Evolutionary conservation across 2,329 filamentous ascomycete genomes (phyloP), one percentile per base, ranked within the genome.

Genomic region (Capronia epimyces): DNA sequence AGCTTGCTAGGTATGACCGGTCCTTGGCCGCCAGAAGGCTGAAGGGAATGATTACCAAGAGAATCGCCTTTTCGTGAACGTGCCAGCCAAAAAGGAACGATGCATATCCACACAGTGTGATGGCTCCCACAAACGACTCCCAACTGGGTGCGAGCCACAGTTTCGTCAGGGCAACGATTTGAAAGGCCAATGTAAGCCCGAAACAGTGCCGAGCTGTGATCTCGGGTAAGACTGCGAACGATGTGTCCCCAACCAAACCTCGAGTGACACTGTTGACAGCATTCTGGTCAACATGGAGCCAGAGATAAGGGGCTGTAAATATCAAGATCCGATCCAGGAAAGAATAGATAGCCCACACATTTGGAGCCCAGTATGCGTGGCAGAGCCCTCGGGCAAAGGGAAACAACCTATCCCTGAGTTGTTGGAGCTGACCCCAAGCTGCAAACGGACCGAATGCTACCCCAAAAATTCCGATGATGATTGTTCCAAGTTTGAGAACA

Each of bases 31-130:
- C 90, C 53, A 97, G 84, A 55, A 98, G 78, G 61, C 87, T 94
- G 74, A 97, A 97, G 0, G 93, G 93, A 43, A 97, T 87, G 59
- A 98, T 89, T 64, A 97, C 86, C 16, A 97, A 80, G 18, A 98
- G 78, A 50, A 98, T 87, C 1, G 93, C 93, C 70, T 98, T 98
- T 66, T 98, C 93, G 63, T 98, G 93, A 7, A 98, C 93, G 65
- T 98, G 93, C 89, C 91, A 98, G 50, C 93, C 91, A 62, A 97
- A 97, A 8, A 98, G 77, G 71, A 98, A 98, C 0, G 91, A 96
- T 0, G 91, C 87, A 65, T 96, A 98, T 52, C 88, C 93, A 64
- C 93, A 97, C 13, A 97, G 81, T 0, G 91, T 96, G 39, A 95
- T 80, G 0, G 89, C 85, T 2, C 89, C 89, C 36, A 97, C 79